These are phyloP conservation scores for Coniochaeta sp. DNA, from an alignment of 2,329 filamentous ascomycete species.

Conservation along the genomic window DNA sequence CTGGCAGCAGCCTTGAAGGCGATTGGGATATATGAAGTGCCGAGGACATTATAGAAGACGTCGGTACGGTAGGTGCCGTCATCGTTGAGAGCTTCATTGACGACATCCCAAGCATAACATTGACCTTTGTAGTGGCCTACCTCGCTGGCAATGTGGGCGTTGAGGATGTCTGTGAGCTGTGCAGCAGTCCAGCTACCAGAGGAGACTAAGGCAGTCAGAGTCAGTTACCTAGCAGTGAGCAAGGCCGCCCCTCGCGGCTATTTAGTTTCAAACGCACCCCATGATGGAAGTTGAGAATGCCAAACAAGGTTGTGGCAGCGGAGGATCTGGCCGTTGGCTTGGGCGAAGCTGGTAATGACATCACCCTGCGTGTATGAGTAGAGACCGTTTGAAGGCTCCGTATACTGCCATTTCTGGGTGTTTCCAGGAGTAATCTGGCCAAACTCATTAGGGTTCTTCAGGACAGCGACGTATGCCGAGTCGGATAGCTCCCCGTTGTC, in stretches of 20 bases:
- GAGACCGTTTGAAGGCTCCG: slow-evolving; percentile 45
- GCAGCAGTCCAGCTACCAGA: slow-evolving; percentile 46
- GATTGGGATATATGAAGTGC: slow-evolving; percentile 47
- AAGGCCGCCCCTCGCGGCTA: background rate
- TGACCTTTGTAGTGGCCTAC: slow-evolving; percentile 50
- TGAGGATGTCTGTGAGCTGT: slow-evolving; percentile 44
- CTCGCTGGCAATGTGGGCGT: slow-evolving; percentile 54
- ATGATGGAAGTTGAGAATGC: slow-evolving; percentile 45
- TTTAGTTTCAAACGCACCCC: slow-evolving; percentile 29
- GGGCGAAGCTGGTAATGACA: slow-evolving; percentile 38
- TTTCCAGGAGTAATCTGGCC: slow-evolving; percentile 60
- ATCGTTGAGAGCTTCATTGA: slow-evolving; percentile 57
- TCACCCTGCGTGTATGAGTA: slow-evolving; percentile 56
- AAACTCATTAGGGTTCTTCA: slow-evolving; percentile 50
- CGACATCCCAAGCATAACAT: slow-evolving; percentile 59
- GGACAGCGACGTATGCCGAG: slow-evolving; percentile 44
- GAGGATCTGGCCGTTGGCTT: slow-evolving; percentile 40
- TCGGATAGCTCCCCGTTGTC: slow-evolving; percentile 32
- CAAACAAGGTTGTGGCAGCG: slow-evolving; percentile 56
- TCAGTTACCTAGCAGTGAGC: background rate
- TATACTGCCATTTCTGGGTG: slow-evolving; percentile 56
- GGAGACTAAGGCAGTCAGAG: slow-evolving; percentile 7
- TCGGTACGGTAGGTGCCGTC: slow-evolving; percentile 43
- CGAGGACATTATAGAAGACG: slow-evolving; percentile 49
- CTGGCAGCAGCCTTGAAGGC: slow-evolving; percentile 49